Evolutionary conservation across 345 rosid species (phyloP).

Genomic region (Eucalyptus camaldulensis): DNA sequence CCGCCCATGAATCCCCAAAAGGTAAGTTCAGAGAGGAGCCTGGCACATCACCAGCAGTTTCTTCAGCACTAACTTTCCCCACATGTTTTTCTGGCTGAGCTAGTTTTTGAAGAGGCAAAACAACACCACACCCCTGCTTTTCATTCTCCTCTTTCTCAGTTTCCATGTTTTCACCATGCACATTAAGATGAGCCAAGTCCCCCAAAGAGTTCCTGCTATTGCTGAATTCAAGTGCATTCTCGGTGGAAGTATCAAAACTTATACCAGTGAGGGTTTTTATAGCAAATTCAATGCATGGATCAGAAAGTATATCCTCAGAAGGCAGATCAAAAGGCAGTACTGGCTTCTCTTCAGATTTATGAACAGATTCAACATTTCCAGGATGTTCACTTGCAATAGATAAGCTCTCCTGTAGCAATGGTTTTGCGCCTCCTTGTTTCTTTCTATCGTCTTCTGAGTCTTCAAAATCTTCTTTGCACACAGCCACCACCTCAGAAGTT

Average conservation of each 20-base stretch:
- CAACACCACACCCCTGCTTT: slow-evolving; percentile 2
- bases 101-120: background rate
- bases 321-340: slow-evolving; percentile 26
- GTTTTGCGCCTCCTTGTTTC: background rate
- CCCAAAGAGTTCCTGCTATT: background rate
- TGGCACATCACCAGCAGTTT: slow-evolving; percentile 6
- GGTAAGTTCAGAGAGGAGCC: slow-evolving; percentile 15
- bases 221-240: slow-evolving; percentile 11
- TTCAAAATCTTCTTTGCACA: background rate
- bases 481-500: background rate
- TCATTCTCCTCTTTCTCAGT: background rate
- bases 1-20: slow-evolving; percentile 48
- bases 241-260: slow-evolving; percentile 21
- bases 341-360: background rate
- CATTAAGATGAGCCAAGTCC: background rate
- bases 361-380: slow-evolving; percentile 4
- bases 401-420: background rate
- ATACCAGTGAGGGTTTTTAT: slow-evolving; percentile 79
- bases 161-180: background rate
- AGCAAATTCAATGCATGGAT: slow-evolving; percentile 98
- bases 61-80: background rate
- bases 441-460: background rate
- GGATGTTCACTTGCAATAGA: background rate
- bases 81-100: background rate
- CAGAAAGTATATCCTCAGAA: slow-evolving; percentile 66